Conservation (phyloP, 73 alveolate species). For the Breviolum minutum region DNA sequence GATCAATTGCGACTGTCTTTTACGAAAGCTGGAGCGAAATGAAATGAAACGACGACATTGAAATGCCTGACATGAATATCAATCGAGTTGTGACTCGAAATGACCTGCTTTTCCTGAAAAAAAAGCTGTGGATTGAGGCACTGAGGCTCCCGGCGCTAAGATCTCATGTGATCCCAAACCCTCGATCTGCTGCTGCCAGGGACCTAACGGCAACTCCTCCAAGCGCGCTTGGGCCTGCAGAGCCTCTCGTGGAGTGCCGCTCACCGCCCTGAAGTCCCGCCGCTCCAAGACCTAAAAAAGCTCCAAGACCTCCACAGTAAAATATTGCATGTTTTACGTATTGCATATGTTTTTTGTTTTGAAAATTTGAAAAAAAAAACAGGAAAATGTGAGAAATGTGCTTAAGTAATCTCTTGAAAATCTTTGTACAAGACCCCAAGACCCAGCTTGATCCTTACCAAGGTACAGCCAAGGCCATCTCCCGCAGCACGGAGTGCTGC, state of each 20-base stretch:
- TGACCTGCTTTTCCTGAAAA: background rate
- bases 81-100: background rate
- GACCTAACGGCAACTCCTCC: slow-evolving; percentile 26
- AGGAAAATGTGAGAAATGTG: background rate
- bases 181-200: slow-evolving; percentile 73
- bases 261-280: slow-evolving; percentile 32
- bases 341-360: background rate
- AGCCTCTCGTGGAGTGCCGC: slow-evolving; percentile 59
- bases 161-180: slow-evolving; percentile 56
- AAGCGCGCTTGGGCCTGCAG: slow-evolving; percentile 28
- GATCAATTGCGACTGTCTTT: too few relatives aligned
- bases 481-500: slow-evolving; percentile 51
- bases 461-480: slow-evolving; percentile 64
- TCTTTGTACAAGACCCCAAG: background rate
- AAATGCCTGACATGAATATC: background rate
- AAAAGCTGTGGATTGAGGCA: background rate
- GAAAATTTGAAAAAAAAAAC: background rate
- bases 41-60: background rate
- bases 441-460: background rate
- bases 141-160: slow-evolving; percentile 7
- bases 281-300: slow-evolving; percentile 27
- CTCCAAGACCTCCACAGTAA: background rate
- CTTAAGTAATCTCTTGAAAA: too few relatives aligned
- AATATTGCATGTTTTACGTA: background rate
- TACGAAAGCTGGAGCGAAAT: background rate